A percentile compares a stretch with the other conserved stretches of the same genome.
Evolutionary conservation across 129 eudicot genomes (phyloP).

Genomic region (Artemisia tridentata): DNA sequence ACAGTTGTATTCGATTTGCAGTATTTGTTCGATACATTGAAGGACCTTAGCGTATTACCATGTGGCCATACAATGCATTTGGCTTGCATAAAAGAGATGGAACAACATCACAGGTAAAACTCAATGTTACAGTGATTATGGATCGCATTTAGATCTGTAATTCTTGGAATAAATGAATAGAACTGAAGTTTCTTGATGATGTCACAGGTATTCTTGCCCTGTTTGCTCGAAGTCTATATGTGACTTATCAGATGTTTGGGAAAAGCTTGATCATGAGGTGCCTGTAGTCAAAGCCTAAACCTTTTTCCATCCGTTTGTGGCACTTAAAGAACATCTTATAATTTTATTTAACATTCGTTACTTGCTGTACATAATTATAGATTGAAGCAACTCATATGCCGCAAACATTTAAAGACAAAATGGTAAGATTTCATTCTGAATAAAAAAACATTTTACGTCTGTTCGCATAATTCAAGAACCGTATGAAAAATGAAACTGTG

Average conservation of each 20-base stretch:
- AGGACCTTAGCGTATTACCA: conserved; percentile 45
- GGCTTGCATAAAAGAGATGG: conserved; percentile 56
- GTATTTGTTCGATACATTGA: conserved; percentile 61
- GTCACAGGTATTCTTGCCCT: conserved; percentile 69
- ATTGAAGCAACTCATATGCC: conserved; percentile 60
- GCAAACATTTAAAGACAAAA: conserved; percentile 44
- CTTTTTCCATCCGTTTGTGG: not conserved
- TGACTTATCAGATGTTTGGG: conserved; percentile 64
- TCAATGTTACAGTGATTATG: not conserved
- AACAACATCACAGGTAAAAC: conserved; percentile 45
- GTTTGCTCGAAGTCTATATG: conserved; percentile 71
- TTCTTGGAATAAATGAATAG: not conserved
- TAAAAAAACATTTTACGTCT: not conserved
- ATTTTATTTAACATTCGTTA: conserved; percentile 1
- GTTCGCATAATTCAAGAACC: not conserved
- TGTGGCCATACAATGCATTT: conserved; percentile 76
- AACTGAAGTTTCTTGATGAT: conserved; percentile 12
- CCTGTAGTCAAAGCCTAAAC: not conserved
- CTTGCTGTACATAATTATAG: conserved; percentile 27
- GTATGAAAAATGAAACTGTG: conserved; percentile 1
- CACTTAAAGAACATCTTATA: not conserved
- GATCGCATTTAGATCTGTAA: not conserved
- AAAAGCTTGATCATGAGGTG: conserved; percentile 59
- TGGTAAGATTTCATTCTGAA: conserved; percentile 35
- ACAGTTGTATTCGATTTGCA: conserved; percentile 30